Base-by-base conservation (phyloP, 2,329 filamentous ascomycete genomes). In the Cadophora sp. region DNA sequence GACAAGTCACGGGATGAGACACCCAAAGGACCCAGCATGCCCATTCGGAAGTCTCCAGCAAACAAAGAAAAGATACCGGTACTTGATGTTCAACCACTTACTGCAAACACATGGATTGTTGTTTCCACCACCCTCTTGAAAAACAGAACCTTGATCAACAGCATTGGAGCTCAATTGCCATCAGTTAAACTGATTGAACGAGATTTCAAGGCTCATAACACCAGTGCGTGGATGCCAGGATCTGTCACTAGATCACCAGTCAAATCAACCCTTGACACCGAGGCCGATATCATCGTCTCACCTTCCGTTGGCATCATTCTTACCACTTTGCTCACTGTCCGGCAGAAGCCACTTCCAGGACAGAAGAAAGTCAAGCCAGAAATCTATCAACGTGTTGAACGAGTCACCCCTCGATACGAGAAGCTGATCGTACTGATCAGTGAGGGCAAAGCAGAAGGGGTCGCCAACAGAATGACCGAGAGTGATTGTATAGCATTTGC, bases 281-380 rank as follows among this genome's bases (percentile, higher is more conserved):
- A 93, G 77, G 90, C 92, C 2, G 94, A 97, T 73, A 79, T 97
- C 3, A 86, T 91, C 0, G 74, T 94, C 5, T 92, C 92, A 0
- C 88, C 92, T 0, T 83, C 82, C 0, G 88, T 86, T 0, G 93
- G 92, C 0, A 80, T 97, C 2, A 78, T 97, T 0, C 76, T 92
- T 24, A 92, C 92, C 0, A 92, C 87, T 0, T 80, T 94, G 5
- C 87, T 94, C 69, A 88, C 90, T 71, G 83, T 91, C 29, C 91
- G 89, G 53, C 94, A 97, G 74, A 87, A 84, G 59, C 83, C 90
- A 2, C 82, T 94, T 0, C 92, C 92, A 0, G 89, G 90, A 6
- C 43, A 48, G 0, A 84, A 87, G 63, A 81, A 78, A 9, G 70
- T 74, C 0, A 77, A 80, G 43, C 80, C 83, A 3, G 79, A 81